Conservation (phyloP, 805 yeast species). For the Spathaspora hagerdaliae region DNA sequence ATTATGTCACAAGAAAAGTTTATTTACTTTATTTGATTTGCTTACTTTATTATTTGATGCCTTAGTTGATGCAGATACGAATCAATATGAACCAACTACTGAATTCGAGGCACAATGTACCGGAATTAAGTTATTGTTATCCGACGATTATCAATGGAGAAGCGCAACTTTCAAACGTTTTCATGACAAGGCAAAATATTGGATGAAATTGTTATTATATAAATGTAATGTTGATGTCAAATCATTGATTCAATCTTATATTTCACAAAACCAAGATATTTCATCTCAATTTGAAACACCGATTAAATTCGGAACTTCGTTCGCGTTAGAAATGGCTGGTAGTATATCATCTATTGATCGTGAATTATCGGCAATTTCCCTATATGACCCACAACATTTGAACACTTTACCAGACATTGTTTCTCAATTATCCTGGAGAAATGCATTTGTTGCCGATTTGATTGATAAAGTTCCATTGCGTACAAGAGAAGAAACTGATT, state of each 20-base stretch:
- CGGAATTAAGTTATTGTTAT: constrained; percentile 52
- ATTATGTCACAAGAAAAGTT: constrained; percentile 66
- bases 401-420: constrained; percentile 69
- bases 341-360: constrained; percentile 61
- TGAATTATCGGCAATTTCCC: constrained; percentile 52
- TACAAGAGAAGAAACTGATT: constrained; percentile 19
- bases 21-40: constrained; percentile 78
- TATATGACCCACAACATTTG: constrained; percentile 30
- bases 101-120: constrained; percentile 46
- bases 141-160: constrained; percentile 79
- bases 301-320: constrained; percentile 77
- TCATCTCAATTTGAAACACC: constrained; percentile 13
- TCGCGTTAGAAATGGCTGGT: constrained; percentile 89
- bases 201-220: constrained; percentile 60
- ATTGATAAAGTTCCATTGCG: constrained; percentile 18
- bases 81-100: constrained; percentile 81
- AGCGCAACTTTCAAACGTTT: constrained; percentile 58
- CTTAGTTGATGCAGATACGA: constrained; percentile 76
- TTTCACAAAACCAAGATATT: constrained; percentile 39
- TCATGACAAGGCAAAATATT: constrained; percentile 53
- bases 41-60: constrained; percentile 74
- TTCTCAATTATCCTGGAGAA: constrained; percentile 74
- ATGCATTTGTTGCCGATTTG: constrained; percentile 31
- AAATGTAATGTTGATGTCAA: constrained; percentile 72
- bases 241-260: constrained; percentile 73